Conservation (phyloP, 1,139 yeast genomes). For the Yamadazyma triangularis region DNA sequence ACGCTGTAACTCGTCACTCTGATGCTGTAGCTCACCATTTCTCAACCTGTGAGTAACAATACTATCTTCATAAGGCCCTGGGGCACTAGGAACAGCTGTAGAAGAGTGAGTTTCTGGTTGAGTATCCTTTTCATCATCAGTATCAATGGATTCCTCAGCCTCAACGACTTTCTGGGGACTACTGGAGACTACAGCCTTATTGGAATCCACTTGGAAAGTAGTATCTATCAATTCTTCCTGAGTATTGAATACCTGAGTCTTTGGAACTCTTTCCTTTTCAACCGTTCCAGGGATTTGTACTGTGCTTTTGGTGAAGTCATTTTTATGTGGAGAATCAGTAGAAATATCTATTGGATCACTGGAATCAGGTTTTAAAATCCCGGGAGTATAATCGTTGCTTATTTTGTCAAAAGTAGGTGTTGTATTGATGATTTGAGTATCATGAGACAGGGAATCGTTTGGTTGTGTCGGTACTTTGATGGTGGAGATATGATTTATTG, state of each 20-base stretch:
- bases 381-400: neutral
- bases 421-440: neutral
- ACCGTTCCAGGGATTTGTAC: conserved; percentile 14
- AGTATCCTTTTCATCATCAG: conserved; percentile 16
- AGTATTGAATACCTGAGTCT: conserved; percentile 15
- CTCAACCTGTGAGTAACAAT: conserved; percentile 10
- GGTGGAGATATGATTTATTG: too few relatives aligned
- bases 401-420: neutral
- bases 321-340: neutral
- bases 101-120: too few relatives aligned
- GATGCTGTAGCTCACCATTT: neutral
- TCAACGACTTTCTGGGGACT: conserved; percentile 1
- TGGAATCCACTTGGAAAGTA: neutral
- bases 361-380: neutral
- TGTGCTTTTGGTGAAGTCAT: conserved; percentile 1
- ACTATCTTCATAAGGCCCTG: conserved; percentile 15
- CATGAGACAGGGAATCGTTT: too few relatives aligned
- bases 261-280: conserved; percentile 6
- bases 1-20: neutral
- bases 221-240: conserved; percentile 11
- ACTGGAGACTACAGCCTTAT: neutral
- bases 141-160: conserved; percentile 8
- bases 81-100: too few relatives aligned
- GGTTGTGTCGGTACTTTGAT: too few relatives aligned
- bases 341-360: neutral